A percentile compares a stretch with the other conserved stretches of the same genome.
phyloP scores from a whole-genome alignment of 2,329 filamentous ascomycete species.

The Clarireedia paspali region DNA sequence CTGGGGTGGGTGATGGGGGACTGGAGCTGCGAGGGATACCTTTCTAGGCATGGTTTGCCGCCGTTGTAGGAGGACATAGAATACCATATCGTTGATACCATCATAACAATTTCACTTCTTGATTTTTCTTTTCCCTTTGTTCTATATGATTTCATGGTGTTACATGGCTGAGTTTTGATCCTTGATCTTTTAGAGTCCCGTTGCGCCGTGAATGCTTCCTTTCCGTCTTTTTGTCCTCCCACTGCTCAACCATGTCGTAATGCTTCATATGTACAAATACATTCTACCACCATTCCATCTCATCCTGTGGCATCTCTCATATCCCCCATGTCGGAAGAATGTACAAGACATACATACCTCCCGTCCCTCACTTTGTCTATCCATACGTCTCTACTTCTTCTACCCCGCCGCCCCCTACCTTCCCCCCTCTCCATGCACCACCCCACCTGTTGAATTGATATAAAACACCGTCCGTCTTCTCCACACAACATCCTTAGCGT shows the following conservation, averaged over 20 bases:
- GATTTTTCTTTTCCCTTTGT: not conserved
- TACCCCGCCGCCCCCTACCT: not conserved
- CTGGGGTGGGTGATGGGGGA: not conserved
- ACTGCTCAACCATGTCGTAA: not conserved
- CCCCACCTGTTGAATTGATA: not conserved
- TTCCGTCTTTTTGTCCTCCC: not conserved
- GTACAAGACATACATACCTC: too few relatives aligned
- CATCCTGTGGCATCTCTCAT: not conserved
- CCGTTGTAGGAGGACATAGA: not conserved
- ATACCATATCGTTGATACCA: slow-evolving; percentile 8
- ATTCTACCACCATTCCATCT: not conserved
- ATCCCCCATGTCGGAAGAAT: too few relatives aligned
- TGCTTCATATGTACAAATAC: slow-evolving; percentile 7
- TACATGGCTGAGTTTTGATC: not conserved
- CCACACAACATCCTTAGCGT: not conserved
- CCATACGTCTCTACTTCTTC: not conserved
- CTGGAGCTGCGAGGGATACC: not conserved
- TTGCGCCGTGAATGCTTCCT: slow-evolving; percentile 4
- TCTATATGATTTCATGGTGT: not conserved
- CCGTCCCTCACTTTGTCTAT: too few relatives aligned
- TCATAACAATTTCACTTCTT: not conserved
- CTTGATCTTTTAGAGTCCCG: not conserved
- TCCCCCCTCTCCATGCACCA: too few relatives aligned
- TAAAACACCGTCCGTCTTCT: not conserved
- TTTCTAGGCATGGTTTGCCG: not conserved